Base-by-base conservation (phyloP, 441 rosid genomes). In the Brassica balearica region DNA sequence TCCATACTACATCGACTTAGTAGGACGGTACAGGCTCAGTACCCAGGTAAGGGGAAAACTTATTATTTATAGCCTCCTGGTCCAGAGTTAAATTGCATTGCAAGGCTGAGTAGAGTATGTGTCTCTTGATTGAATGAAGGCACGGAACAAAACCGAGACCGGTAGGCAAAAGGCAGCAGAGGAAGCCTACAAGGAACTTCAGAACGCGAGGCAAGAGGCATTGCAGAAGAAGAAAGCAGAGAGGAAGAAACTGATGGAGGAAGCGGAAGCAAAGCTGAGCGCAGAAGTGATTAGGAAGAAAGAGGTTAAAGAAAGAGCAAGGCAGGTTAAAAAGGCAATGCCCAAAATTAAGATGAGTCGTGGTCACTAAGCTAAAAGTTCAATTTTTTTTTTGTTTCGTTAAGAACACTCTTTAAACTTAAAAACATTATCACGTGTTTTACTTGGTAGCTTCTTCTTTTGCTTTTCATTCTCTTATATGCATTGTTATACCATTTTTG, bases 21-120 rank as follows among this genome's bases (percentile, higher is more conserved):
- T 94, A 5, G 98, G 98, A 11, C 94, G 94, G n/a, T 89, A 90
- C 90, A 89, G 88, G 82, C 93, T 92, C 82, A 86, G 97, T 68
- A 77, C 97, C 20, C 95, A 87, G 96, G 99, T 93, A 22, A 67
- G 5, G 19, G 43, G 86, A 56, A 10, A 73, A 53, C 48, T 25
- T 74, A 10, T 20, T 32, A 12, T 20, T 23, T 11, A 27, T 15
- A 41, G 56, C 23, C 22, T 36, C 9, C 23, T 38, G 12, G 11
- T 17, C 5, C 1, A 1, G 8, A 19, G 23, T 46, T 2, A 9
- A 43, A 38, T 15, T 23, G 56, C 55, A 19, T 74, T 56, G 59
- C 3, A 14, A 46, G 7, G 46, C 38, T 69, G 71, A 69, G 65
- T 74, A 19, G 0, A 29, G 43, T 22, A 46, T n/a, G 1, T 53